Percentiles rank a stretch among this genome's conserved stretches.
phyloP scores from a whole-genome alignment of 345 rosid genomes.

The Acer campestre region DNA sequence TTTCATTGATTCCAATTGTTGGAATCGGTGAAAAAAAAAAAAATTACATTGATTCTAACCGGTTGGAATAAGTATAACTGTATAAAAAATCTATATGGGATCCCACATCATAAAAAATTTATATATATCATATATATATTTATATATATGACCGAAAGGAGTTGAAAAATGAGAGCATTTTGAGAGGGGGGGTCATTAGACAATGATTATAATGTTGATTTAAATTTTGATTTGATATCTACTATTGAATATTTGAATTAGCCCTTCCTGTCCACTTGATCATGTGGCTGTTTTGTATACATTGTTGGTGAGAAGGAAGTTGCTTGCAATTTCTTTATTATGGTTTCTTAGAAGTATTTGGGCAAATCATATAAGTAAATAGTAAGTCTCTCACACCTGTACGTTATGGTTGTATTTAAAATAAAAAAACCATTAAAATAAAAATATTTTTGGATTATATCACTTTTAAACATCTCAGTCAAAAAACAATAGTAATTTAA shows the following conservation, averaged over 20 bases:
- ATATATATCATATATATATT: not conserved
- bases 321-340: not conserved
- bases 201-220: constrained; percentile 12
- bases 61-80: too few species aligned
- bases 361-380: too few species aligned
- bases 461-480: not conserved
- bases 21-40: too few species aligned
- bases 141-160: not conserved
- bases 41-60: too few species aligned
- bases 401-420: too few species aligned
- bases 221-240: not conserved
- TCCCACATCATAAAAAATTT: too few species aligned
- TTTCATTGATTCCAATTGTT: too few species aligned
- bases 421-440: too few species aligned
- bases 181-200: not conserved
- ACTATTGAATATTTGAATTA: not conserved
- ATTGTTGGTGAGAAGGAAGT: not conserved
- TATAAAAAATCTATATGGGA: too few species aligned
- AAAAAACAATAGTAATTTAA: not conserved
- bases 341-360: too few species aligned
- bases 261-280: not conserved
- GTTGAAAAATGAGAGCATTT: constrained; percentile 1
- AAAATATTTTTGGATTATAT: too few species aligned
- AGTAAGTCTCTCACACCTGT: too few species aligned
- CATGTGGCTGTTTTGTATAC: not conserved